Evolutionary conservation across 2,329 filamentous ascomycete species (phyloP), one percentile per base, ranked within the genome.

Genomic region (Fusarium sp.): DNA sequence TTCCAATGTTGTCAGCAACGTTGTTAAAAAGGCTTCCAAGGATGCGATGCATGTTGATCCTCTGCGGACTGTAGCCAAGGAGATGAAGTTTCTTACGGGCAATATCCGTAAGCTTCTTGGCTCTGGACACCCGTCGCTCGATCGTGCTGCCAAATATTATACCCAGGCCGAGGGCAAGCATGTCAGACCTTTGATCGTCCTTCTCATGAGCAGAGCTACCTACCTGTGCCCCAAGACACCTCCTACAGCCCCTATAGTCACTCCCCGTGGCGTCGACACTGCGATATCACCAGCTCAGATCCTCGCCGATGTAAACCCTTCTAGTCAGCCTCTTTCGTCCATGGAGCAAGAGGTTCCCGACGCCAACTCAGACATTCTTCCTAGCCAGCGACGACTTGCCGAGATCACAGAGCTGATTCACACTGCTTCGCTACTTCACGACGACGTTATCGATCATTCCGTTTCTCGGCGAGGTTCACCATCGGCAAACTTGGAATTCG

Each of bases 361-460:
- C 39, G 72, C 72, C 57, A 85, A 86, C 56, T 81, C 87, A 73
- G 89, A 93, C 72, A 96, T 99, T 72, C 89, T 98, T 20, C 95
- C 96, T n/a, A 92, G 94, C 18, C 96, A 99, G 78, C 88, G 95
- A 69, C 91, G 96, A 26, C 86, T 99, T 38, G 96, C 96, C 53
- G 96, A 99, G 81, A 98, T 99, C 76, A 96, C 95, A 3, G 96
- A 99, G 81, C 87, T 99, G 57, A 98, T 99, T 71, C 96, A 99
- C 81, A 98, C 96, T 1, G 95, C 96, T 1, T 98, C 95, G 3
- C 88, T 99, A 18, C 89, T 99, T 15, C 96, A 99, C 81, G 96
- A 99, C 86, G 96, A 99, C 82, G 96, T 99, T 31, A 97, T 99
- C 77, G 96, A 99, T 78, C 92, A 95, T 78, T 97, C 95, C 2